These are phyloP conservation scores for Epichloe sp. DNA, from an alignment of 2,329 filamentous ascomycete genomes.

Conservation along the genomic window DNA sequence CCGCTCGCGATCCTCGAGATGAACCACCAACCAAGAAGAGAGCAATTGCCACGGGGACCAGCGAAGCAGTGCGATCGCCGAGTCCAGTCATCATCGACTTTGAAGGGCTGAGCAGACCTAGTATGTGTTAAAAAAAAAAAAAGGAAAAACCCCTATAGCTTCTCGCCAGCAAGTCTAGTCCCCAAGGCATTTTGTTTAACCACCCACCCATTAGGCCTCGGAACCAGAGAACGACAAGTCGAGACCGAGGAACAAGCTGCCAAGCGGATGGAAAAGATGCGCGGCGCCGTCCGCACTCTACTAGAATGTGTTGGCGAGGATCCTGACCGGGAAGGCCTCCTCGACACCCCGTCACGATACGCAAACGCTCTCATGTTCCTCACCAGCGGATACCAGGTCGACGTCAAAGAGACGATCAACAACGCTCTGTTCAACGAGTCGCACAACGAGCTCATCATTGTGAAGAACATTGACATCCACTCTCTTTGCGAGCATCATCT, in stretches of 20 bases:
- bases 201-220: slow-evolving; percentile 30
- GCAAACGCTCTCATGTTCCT: slow-evolving; percentile 93
- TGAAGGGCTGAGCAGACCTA: slow-evolving; percentile 47
- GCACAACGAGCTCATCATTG: slow-evolving; percentile 93
- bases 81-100: slow-evolving; percentile 49
- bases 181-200: too few relatives aligned
- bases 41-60: slow-evolving; percentile 9
- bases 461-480: slow-evolving; percentile 94
- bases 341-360: slow-evolving; percentile 69
- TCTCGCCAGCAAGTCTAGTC: too few relatives aligned
- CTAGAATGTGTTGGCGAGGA: slow-evolving; percentile 59
- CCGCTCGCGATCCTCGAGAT: slow-evolving; percentile 47
- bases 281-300: slow-evolving; percentile 49
- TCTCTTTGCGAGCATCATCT: slow-evolving; percentile 94
- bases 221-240: slow-evolving; percentile 50
- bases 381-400: slow-evolving; percentile 94
- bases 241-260: slow-evolving; percentile 33
- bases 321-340: slow-evolving; percentile 49
- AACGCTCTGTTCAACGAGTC: slow-evolving; percentile 91
- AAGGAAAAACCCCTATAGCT: background rate
- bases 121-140: slow-evolving; percentile 19
- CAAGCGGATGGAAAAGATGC: slow-evolving; percentile 42
- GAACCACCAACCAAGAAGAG: slow-evolving; percentile 31
- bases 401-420: slow-evolving; percentile 83
- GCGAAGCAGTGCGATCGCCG: slow-evolving; percentile 19